Evolutionary conservation across 441 rosid genomes (phyloP), one percentile per base, ranked within the genome.

Genomic region (Syzygium syzygioides): DNA sequence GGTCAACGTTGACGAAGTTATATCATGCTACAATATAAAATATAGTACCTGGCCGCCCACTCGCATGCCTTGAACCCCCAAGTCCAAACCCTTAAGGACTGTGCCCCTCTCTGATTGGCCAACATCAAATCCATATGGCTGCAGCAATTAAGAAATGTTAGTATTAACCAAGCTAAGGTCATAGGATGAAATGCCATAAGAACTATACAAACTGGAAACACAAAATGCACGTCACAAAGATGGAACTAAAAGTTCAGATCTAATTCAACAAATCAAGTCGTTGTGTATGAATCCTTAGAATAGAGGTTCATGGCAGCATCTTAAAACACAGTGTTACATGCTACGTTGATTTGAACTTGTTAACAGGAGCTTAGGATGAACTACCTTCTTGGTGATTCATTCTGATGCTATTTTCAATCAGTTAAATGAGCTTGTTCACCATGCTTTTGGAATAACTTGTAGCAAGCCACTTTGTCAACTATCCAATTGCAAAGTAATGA

Each of bases 111-210:
- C 98, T 15, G 99, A 98, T 90, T 98, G 97, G 25, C 99, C 98
- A 86, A 98, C 96, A 88, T 98, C 98, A 91, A 98, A 97, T 66
- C 99, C 99, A 86, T 98, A 98, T 86, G 98, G 98, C 99, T 96
- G 95, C 92, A 93, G 14, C 79, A 89, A 79, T 86, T 88, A 50
- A 90, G 89, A 50, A 87, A 87, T 37, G 56, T 32, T n/a, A 30
- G 80, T 25, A n/a, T 34, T 64, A 52, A 12, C 26, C 52, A 55
- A 79, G 55, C 79, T 71, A 20, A 71, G 11, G 80, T 23, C 28
- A 71, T 37, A 5, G 83, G 83, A 71, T 37, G 83, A 37, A 20
- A 37, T 37, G 50, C 52, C 83, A 71, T 37, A 20, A 50, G 25
- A 71, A 7, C 32, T 71, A 71, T 71, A 37, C 28, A 37, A 71